Evolutionary conservation across 805 yeast genomes (phyloP).

Genomic region (Candida wancherniae): DNA sequence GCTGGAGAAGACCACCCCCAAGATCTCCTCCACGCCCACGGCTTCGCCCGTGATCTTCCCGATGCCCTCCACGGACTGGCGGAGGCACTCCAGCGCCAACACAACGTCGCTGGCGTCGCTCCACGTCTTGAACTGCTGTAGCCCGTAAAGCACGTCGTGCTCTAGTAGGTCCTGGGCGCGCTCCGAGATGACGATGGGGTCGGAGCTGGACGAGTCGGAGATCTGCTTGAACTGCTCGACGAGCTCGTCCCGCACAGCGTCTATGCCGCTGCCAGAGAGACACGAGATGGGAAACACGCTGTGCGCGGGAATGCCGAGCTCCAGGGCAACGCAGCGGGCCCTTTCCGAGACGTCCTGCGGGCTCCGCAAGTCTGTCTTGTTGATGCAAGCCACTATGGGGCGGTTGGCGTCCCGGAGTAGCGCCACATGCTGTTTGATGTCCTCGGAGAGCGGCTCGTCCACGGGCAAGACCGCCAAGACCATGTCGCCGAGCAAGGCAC

Average conservation of each 20-base stretch:
- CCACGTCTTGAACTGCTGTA: slow-evolving; percentile 55
- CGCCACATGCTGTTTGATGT: slow-evolving; percentile 36
- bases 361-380: slow-evolving; percentile 53
- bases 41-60: slow-evolving; percentile 90
- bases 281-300: slow-evolving; percentile 53
- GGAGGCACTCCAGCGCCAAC: slow-evolving; percentile 71
- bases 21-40: slow-evolving; percentile 82
- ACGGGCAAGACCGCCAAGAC: slow-evolving; percentile 60
- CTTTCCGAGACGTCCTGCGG: slow-evolving; percentile 13
- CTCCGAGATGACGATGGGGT: slow-evolving; percentile 68
- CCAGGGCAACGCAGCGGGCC: slow-evolving; percentile 6
- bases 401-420: slow-evolving; percentile 24
- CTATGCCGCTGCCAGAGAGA: slow-evolving; percentile 50
- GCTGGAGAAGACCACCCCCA: slow-evolving; percentile 85
- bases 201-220: slow-evolving; percentile 46
- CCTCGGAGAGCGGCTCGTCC: slow-evolving; percentile 26
- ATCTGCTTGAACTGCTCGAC: slow-evolving; percentile 44
- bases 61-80: slow-evolving; percentile 74
- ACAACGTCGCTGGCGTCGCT: slow-evolving; percentile 63
- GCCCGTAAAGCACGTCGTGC: slow-evolving; percentile 74
- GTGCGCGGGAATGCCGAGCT: slow-evolving; percentile 12
- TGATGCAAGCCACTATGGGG: slow-evolving; percentile 44
- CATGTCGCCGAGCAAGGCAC: slow-evolving; percentile 59
- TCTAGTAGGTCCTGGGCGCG: slow-evolving; percentile 69
- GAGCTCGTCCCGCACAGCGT: slow-evolving; percentile 38